A percentile compares a stretch with the other conserved stretches of the same genome.
phyloP scores from a whole-genome alignment of 352 stramenopile genomes.

The Phytophthora ohioensis region DNA sequence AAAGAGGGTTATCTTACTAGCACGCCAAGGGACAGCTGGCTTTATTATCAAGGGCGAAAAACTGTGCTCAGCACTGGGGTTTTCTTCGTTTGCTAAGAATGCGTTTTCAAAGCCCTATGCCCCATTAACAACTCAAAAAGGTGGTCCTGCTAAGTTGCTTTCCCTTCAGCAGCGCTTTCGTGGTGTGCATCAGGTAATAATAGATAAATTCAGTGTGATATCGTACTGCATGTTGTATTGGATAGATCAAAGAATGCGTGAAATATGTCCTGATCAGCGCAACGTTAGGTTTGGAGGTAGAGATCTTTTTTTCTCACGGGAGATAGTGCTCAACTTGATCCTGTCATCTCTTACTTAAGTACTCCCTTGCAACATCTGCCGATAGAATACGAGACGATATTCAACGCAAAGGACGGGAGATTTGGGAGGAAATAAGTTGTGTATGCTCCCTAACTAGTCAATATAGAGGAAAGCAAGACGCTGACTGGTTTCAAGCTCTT shows the following conservation, averaged over 20 bases:
- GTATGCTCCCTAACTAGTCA: slow-evolving; percentile 1
- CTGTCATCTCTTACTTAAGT: background rate
- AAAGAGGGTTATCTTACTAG: slow-evolving; percentile 4
- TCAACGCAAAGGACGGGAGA: background rate
- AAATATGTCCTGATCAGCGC: slow-evolving; percentile 2
- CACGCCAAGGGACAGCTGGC: slow-evolving; percentile 9
- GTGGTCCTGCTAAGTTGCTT: slow-evolving; percentile 1
- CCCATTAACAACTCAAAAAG: background rate
- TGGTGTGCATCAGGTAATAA: slow-evolving; percentile 1
- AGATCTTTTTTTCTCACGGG: slow-evolving; percentile 4
- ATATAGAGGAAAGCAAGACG: background rate
- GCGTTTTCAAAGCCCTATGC: slow-evolving; percentile 14
- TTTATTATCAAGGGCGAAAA: slow-evolving; percentile 18
- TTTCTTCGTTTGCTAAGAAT: slow-evolving; percentile 8
- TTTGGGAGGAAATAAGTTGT: slow-evolving; percentile 1
- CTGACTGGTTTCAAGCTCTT: slow-evolving; percentile 2
- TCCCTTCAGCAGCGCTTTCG: background rate
- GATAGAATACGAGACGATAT: background rate
- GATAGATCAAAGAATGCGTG: slow-evolving; percentile 14
- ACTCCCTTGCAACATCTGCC: background rate
- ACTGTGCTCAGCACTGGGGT: background rate
- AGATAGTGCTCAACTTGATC: slow-evolving; percentile 5
- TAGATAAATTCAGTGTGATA: slow-evolving; percentile 16
- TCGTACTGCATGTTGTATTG: slow-evolving; percentile 16
- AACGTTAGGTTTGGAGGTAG: background rate